Conservation (phyloP, 2,329 filamentous ascomycete genomes). For the Tolypocladium tropicale region DNA sequence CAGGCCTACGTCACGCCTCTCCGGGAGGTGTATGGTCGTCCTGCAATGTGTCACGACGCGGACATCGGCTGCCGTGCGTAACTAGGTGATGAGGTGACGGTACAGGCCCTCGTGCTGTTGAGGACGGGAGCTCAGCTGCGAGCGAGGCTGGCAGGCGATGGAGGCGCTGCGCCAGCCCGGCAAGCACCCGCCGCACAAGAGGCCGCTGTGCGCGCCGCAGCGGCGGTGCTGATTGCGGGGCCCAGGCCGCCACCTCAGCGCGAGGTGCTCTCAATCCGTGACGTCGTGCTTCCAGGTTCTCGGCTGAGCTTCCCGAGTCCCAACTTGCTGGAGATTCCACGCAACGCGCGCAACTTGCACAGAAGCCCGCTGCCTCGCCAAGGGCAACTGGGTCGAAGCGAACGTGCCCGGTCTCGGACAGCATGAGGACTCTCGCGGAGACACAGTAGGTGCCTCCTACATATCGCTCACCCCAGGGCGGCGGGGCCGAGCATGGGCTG, state of each 20-base stretch:
- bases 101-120: not conserved
- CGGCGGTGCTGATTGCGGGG: not conserved
- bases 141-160: not conserved
- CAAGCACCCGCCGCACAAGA: not conserved
- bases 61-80: not conserved
- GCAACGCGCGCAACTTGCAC: not conserved
- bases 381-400: not conserved
- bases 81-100: not conserved
- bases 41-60: not conserved
- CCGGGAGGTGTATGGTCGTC: not conserved
- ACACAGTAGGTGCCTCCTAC: slow-evolving; percentile 19
- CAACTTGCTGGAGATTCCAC: not conserved
- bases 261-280: not conserved
- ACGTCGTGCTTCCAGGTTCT: not conserved
- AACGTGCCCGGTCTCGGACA: slow-evolving; percentile 2
- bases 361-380: not conserved
- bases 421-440: slow-evolving; percentile 28
- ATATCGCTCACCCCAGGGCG: not conserved
- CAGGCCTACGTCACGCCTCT: not conserved
- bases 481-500: not conserved
- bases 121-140: too few relatives aligned
- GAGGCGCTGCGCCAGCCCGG: not conserved
- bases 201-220: not conserved
- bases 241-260: not conserved
- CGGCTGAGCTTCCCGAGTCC: not conserved